Percentiles rank a stretch among this genome's conserved stretches.
phyloP scores from a whole-genome alignment of 305 asterid species.

The Nicotiana rustica region DNA sequence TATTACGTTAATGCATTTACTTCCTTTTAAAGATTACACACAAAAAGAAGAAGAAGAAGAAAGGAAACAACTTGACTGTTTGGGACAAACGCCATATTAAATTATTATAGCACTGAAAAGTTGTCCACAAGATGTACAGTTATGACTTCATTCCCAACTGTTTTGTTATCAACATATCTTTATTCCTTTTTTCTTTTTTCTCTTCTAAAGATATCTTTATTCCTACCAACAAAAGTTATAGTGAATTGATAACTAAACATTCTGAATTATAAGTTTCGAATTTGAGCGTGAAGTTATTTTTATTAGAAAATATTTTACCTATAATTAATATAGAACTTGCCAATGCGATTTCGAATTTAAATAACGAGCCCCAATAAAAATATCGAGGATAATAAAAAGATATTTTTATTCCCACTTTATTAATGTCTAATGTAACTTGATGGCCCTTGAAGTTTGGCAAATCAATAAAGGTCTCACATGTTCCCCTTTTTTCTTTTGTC shows the following conservation, averaged over 20 bases:
- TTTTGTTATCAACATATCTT: neutral
- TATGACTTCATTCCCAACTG: neutral
- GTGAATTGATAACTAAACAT: too few relatives aligned
- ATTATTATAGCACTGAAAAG: neutral
- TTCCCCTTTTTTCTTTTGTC: neutral
- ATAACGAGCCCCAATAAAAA: too few relatives aligned
- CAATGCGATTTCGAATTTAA: too few relatives aligned
- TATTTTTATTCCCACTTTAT: neutral
- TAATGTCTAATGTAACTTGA: neutral
- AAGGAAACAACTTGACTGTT: neutral
- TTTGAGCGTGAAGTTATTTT: too few relatives aligned
- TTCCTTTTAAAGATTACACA: neutral
- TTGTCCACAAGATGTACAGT: neutral
- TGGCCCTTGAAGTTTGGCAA: neutral
- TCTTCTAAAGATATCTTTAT: too few relatives aligned
- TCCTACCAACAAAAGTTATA: too few relatives aligned
- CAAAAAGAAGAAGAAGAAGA: neutral
- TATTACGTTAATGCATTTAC: neutral
- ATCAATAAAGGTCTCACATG: slow-evolving; percentile 21
- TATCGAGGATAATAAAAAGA: too few relatives aligned
- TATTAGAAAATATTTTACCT: too few relatives aligned
- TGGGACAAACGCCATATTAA: neutral
- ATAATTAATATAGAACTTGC: too few relatives aligned
- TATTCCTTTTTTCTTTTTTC: too few relatives aligned
- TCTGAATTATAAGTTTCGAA: too few relatives aligned